Percentiles rank a stretch among this genome's conserved stretches.
phyloP scores from a whole-genome alignment of 106 monocot genomes.

The Dioscorea zingiberensis region DNA sequence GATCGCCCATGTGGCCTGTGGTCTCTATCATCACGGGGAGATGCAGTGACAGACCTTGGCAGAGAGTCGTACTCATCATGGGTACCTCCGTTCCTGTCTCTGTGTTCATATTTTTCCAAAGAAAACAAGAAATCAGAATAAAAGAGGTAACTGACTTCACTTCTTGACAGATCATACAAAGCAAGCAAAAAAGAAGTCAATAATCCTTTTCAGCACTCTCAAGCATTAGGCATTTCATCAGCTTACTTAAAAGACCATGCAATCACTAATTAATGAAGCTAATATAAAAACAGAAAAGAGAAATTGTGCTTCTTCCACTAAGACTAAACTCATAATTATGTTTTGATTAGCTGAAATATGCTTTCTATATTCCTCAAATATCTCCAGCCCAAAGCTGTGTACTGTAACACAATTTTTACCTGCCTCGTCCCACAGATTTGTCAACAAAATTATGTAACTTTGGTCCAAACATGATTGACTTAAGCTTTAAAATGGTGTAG shows the following conservation, averaged over 20 bases:
- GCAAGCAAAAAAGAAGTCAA: too few species aligned
- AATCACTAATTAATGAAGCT: background rate
- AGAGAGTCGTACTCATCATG: constrained; percentile 31
- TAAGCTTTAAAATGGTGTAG: constrained; percentile 32
- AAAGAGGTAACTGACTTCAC: background rate
- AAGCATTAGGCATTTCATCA: background rate
- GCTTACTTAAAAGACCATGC: background rate
- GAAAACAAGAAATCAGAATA: background rate
- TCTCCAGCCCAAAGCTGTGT: constrained; percentile 4
- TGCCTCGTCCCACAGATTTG: constrained; percentile 23
- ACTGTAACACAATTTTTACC: constrained; percentile 36
- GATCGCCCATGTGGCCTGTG: constrained; percentile 12
- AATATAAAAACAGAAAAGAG: background rate
- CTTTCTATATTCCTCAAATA: background rate
- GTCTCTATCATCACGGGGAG: constrained; percentile 25
- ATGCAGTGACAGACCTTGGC: constrained; percentile 20
- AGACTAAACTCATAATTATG: background rate
- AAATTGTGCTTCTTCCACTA: too few species aligned
- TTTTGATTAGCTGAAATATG: background rate
- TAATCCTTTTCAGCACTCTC: background rate
- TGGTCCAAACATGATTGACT: constrained; percentile 35
- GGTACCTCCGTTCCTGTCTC: constrained; percentile 15
- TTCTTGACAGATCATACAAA: background rate
- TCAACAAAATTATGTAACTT: constrained; percentile 38
- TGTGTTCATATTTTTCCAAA: constrained; percentile 1